phyloP scores from a whole-genome alignment of 2,329 filamentous ascomycete species.

The Colletotrichum theobromicola region DNA sequence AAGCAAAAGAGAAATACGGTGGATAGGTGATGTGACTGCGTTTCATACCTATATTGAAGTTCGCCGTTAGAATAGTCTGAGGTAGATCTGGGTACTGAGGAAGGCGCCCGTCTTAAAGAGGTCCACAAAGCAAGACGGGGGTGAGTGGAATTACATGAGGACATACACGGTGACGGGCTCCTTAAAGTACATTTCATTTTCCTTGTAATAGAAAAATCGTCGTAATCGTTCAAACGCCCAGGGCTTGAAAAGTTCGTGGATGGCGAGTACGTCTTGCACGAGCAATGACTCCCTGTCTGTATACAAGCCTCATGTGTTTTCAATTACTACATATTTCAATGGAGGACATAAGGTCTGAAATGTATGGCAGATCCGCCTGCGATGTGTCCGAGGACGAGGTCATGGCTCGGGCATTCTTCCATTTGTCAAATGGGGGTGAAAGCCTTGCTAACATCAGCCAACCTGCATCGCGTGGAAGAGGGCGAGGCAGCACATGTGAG shows the following conservation, averaged over 20 bases:
- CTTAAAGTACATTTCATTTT: background rate
- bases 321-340: background rate
- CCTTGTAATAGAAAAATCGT: background rate
- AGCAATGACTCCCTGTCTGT: background rate
- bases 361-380: rapidly evolving
- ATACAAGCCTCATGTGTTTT: background rate
- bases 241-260: background rate
- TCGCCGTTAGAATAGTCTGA: background rate
- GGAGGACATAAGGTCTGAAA: background rate
- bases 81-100: rapidly evolving
- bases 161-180: background rate
- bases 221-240: background rate
- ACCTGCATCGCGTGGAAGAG: background rate
- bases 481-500: background rate
- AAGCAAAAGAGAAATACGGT: background rate
- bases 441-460: background rate
- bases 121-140: rapidly evolving
- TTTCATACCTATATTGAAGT: background rate
- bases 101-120: background rate
- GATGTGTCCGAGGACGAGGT: background rate
- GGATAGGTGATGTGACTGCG: rapidly evolving
- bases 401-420: background rate
- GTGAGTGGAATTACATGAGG: background rate
- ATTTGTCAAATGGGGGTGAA: background rate
- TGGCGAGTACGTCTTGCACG: background rate